Conservation (phyloP, 768 basidiomycete species). For the Calocybe cyanea region DNA sequence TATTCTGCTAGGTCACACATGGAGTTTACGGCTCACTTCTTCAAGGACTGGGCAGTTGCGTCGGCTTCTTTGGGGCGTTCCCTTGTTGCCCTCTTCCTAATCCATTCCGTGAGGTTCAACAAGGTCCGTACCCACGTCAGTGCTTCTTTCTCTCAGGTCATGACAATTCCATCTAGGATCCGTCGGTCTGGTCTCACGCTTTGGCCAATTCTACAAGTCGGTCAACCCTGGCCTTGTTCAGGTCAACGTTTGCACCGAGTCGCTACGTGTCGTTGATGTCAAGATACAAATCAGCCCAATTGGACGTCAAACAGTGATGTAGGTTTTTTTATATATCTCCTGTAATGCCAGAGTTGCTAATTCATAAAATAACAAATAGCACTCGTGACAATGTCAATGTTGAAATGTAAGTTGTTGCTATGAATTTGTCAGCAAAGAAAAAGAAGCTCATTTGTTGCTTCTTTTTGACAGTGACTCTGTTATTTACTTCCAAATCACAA, state of each 20-base stretch:
- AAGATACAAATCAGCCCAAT: constrained; percentile 93
- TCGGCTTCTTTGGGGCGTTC: constrained; percentile 71
- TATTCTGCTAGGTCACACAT: constrained; percentile 60
- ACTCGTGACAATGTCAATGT: constrained; percentile 97
- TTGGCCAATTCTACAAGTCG: constrained; percentile 95
- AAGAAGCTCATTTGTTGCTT: neutral
- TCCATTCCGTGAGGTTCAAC: constrained; percentile 80
- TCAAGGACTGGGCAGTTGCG: constrained; percentile 58
- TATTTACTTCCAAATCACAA: constrained; percentile 87
- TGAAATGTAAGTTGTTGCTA: constrained; percentile 62
- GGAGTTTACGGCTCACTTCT: constrained; percentile 83
- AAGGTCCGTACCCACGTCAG: constrained; percentile 45
- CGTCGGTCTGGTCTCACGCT: constrained; percentile 88
- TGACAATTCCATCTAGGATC: constrained; percentile 51
- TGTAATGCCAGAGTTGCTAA: neutral
- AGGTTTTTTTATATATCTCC: constrained; percentile 7
- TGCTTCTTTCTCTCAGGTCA: constrained; percentile 12
- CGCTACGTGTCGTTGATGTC: constrained; percentile 83
- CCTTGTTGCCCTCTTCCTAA: constrained; percentile 86
- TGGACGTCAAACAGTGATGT: constrained; percentile 84
- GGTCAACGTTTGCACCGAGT: constrained; percentile 93
- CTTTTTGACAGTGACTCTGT: constrained; percentile 70
- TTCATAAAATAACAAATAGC: constrained; percentile 22
- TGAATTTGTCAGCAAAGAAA: neutral
- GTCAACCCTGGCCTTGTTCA: constrained; percentile 91